Conservation (phyloP, 768 basidiomycete genomes). For the Leccinum rimulosum region DNA sequence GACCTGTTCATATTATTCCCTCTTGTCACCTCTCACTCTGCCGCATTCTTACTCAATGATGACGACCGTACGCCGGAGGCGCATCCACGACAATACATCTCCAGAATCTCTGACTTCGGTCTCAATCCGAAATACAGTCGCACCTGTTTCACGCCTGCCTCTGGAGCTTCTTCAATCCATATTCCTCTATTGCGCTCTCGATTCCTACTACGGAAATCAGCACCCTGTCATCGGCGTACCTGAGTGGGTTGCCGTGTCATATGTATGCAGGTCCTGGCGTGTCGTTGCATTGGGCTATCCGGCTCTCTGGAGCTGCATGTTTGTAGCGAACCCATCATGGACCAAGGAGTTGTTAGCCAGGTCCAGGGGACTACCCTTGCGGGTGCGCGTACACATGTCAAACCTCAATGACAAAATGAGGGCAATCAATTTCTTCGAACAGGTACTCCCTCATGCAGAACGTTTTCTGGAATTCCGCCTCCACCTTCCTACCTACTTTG, state of each 20-base stretch:
- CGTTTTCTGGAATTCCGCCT: neutral
- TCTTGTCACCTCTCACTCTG: neutral
- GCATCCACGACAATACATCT: neutral
- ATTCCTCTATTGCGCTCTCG: neutral
- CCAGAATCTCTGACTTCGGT: neutral
- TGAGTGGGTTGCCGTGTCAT: neutral
- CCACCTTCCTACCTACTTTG: neutral
- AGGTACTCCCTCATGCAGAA: neutral
- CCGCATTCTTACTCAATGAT: neutral
- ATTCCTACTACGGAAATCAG: neutral
- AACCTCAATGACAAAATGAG: neutral
- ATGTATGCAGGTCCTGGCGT: constrained; percentile 4
- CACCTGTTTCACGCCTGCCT: neutral
- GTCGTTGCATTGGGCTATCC: neutral
- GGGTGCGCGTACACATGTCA: neutral
- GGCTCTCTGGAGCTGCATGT: constrained; percentile 3
- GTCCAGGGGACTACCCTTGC: neutral
- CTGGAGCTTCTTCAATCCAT: neutral
- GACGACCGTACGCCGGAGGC: neutral
- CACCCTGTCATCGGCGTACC: neutral
- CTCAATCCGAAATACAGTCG: neutral
- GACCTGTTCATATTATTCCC: neutral
- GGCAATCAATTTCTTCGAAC: neutral
- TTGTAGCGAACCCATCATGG: neutral
- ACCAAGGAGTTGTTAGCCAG: neutral